Base-by-base conservation (phyloP, 2,329 filamentous ascomycete genomes). In the Calonectria fujianensis region DNA sequence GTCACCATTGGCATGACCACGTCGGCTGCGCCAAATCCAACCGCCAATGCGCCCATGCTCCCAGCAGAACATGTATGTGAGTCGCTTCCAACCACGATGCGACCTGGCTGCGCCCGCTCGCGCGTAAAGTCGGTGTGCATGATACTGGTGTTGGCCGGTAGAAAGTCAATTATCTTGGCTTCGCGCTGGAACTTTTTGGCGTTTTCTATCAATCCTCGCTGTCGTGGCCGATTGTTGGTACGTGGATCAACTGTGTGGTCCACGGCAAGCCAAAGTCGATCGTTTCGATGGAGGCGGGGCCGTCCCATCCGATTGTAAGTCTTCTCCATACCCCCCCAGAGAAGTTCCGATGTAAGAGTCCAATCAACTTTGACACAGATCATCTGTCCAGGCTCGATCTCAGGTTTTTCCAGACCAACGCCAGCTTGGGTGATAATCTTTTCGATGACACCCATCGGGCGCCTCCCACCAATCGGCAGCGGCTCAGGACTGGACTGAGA, bases 1-100 rank as follows among this genome's bases (percentile, higher is more conserved):
- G 86, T 87, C 0, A 88, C 84, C 39, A 89, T 79, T 1, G 85
- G 82, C 80, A 89, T 83, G 10, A 84, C 85, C 1, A 88, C 87
- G 74, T 61, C 57, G 14, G 57, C 57, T 11, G 57, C 57, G 1
- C 57, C 57, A 20, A 61, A 61, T 20, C 57, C 57, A 29, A 61
- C 57, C 4, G 57, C 57, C 20, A 61, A 41, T 29, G 57, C 11
- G 14, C 57, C 57, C 57, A 61, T 61, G 7, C 57, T 61, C 13
- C 57, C 57, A 3, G 57, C 57, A 11, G 57, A 61, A 7, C 57
- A 61, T 7, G 57, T 61, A 41, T 61, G 57, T 1, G 57, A 61
- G 35, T 61, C 57, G 11, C 57, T 61, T 4, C 57, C 57, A 41
- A 61, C 57, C 13, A 61, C 57, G 20, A 61, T 61, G 3, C 57